Conservation (phyloP, 1,139 yeast species). For the Saccharomyces hybrid region DNA sequence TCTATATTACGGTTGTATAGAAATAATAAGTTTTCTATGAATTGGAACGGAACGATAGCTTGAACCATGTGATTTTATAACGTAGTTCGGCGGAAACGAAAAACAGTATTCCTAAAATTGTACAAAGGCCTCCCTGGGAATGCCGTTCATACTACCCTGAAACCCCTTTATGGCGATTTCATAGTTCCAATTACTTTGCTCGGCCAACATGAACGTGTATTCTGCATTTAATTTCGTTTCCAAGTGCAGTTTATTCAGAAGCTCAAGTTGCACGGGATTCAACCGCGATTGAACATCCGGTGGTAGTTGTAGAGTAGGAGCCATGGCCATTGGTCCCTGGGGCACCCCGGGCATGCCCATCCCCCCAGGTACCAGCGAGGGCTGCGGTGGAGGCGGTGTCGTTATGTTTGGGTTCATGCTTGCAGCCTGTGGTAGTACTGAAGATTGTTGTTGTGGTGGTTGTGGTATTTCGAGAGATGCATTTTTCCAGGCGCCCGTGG, state of each 20-base stretch:
- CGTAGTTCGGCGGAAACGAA: not conserved
- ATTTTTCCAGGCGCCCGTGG: conserved; percentile 52
- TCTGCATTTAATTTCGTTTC: conserved; percentile 74
- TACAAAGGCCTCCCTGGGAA: conserved; percentile 54
- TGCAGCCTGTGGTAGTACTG: not conserved
- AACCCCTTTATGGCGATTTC: conserved; percentile 65
- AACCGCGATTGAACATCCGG: conserved; percentile 49
- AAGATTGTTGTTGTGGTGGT: not conserved
- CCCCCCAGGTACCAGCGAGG: conserved; percentile 1
- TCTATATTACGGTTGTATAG: not conserved
- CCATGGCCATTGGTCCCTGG: conserved; percentile 11
- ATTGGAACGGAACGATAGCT: not conserved
- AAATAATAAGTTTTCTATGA: not conserved
- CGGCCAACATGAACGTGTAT: conserved; percentile 76
- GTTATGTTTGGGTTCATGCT: conserved; percentile 7
- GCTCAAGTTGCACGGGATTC: conserved; percentile 53
- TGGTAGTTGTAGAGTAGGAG: conserved; percentile 31
- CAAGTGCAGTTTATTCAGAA: conserved; percentile 55
- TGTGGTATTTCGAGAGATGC: not conserved
- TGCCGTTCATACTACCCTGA: conserved; percentile 48
- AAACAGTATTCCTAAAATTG: conserved; percentile 8
- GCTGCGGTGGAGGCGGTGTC: conserved; percentile 13
- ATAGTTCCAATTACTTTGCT: conserved; percentile 83
- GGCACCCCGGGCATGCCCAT: conserved; percentile 6
- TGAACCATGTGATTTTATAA: not conserved